Base-by-base conservation (phyloP, 352 stramenopile species). In the Stephanocyclus meneghinianus region DNA sequence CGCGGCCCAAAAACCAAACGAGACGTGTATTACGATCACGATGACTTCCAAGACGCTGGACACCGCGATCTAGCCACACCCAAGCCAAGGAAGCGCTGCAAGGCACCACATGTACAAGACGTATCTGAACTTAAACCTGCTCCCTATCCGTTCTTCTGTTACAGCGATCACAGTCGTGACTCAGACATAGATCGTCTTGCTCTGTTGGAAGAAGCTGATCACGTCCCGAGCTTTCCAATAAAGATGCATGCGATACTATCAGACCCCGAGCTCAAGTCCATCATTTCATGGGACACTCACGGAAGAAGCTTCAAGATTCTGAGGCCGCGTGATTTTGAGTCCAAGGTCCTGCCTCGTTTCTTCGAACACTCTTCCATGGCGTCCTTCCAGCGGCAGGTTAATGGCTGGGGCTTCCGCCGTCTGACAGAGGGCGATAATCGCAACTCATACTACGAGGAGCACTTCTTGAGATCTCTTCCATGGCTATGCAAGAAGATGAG, bases 331-430 rank as follows among this genome's bases (percentile, higher is more conserved):
- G 29, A 63, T 26, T 63, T 63, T 29, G 55, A 63, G 32, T 48
- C 55, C 8, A 63, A 42, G 11, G 32, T 63, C 10, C 44, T 63
- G 55, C 55, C 55, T 45, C 30, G 55, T 21, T 63, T 29, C n/a
- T 63, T 63, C 55, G 55, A 63, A n/a, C 55, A 63, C 32, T 6
- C 55, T n/a, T 47, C 26, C 4, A 44, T 63, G 55, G 8, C 29
- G 1, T 63, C 55, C 9, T 63, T 59, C 50, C 50, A 59, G 50
- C 15, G 50, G 50, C 50, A 59, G 18, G 50, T 59, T n/a, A 59
- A 59, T 73, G 83, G 91, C 0, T 95, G 93, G 83, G 91, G 91
- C n/a, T 95, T 95, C 53, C 80, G 87, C 15, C 76, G 91, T 48
- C 80, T 95, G 26, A 89, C 85, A 15, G 87, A 92, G 56, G 90